Evolutionary conservation across 2,329 filamentous ascomycete genomes (phyloP).

Genomic region (Aspergillus spinulosporus): DNA sequence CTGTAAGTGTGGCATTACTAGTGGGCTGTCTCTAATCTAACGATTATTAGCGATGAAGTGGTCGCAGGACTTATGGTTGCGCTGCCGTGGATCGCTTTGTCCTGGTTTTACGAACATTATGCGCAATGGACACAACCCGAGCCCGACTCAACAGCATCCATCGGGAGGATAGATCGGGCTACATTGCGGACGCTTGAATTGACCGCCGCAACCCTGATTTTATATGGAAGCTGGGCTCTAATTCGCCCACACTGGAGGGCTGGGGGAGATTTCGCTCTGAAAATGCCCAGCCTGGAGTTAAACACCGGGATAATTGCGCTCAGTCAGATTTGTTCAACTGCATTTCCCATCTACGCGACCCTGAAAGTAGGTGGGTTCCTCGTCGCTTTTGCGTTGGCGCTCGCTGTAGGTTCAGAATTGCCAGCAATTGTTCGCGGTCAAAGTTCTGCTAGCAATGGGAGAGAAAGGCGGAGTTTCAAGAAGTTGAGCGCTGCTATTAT

Average conservation of each 20-base stretch:
- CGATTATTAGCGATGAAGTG: constrained; percentile 44
- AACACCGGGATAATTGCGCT: constrained; percentile 25
- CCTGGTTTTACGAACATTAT: constrained; percentile 37
- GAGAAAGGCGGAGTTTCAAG: constrained; percentile 31
- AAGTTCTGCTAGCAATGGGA: constrained; percentile 14
- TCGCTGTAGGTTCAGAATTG: constrained; percentile 49
- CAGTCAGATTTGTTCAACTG: constrained; percentile 43
- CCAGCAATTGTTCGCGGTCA: constrained; percentile 25
- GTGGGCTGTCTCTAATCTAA: not conserved
- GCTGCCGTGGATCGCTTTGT: constrained; percentile 39
- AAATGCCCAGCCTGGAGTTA: constrained; percentile 22
- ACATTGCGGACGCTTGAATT: constrained; percentile 28
- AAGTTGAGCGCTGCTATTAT: constrained; percentile 30
- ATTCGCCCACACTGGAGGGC: constrained; percentile 20
- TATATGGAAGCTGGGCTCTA: constrained; percentile 33
- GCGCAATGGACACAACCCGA: constrained; percentile 20
- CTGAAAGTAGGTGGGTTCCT: constrained; percentile 56
- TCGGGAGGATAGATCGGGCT: constrained; percentile 22
- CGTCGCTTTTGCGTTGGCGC: constrained; percentile 54
- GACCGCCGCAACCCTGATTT: constrained; percentile 34
- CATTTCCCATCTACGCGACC: constrained; percentile 58
- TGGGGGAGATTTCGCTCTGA: constrained; percentile 10
- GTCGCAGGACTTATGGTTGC: constrained; percentile 50
- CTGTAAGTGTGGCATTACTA: not conserved
- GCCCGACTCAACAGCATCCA: constrained; percentile 8